Evolutionary conservation across 2,329 filamentous ascomycete species (phyloP).

Genomic region (Coniella lustricola): DNA sequence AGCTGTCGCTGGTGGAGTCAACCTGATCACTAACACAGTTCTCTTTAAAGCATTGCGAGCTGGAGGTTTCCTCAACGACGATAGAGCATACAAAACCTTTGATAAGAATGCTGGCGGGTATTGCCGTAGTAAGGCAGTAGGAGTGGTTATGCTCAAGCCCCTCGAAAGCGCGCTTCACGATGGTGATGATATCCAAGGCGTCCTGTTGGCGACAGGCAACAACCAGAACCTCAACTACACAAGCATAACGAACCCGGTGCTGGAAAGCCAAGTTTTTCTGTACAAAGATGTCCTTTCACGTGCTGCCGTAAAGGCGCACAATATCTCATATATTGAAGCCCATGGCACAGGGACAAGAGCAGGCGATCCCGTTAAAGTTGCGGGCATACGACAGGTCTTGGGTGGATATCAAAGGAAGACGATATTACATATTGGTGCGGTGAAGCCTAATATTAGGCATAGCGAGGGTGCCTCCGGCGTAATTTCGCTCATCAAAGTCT

Average conservation of each 20-base stretch:
- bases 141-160: conserved; percentile 41
- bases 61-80: conserved; percentile 34
- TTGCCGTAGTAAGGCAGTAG: conserved; percentile 43
- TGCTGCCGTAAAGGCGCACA: conserved; percentile 19
- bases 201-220: conserved; percentile 29
- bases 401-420: not conserved
- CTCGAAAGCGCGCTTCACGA: conserved; percentile 43
- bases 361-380: conserved; percentile 23
- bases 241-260: conserved; percentile 21
- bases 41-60: conserved; percentile 26
- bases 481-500: conserved; percentile 25
- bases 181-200: conserved; percentile 40
- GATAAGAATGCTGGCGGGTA: conserved; percentile 46
- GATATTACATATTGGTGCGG: conserved; percentile 20
- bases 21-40: conserved; percentile 26
- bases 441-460: conserved; percentile 29
- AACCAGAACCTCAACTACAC: conserved; percentile 28
- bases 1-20: conserved; percentile 32
- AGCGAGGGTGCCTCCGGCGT: conserved; percentile 25
- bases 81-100: conserved; percentile 41
- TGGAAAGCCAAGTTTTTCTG: conserved; percentile 16
- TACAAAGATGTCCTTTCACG: conserved; percentile 22
- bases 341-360: conserved; percentile 32
- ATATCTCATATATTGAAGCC: conserved; percentile 27
- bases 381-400: conserved; percentile 17